Percentiles rank a stretch among this genome's conserved stretches.
Conservation (phyloP, 768 basidiomycete species). For the Suillus sp. region DNA sequence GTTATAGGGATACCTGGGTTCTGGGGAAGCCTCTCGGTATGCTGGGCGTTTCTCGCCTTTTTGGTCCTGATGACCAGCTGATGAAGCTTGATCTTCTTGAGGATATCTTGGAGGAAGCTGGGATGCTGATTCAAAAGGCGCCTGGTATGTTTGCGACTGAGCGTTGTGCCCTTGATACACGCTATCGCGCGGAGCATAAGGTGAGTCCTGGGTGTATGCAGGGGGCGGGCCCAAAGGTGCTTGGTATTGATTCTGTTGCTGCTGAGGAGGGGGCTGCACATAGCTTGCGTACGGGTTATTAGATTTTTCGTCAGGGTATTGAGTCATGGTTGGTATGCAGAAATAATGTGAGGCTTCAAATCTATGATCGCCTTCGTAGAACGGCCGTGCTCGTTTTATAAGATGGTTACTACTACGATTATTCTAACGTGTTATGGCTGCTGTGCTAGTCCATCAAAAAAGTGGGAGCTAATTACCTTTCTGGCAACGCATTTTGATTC, state of each 20-base stretch:
- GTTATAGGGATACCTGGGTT: neutral
- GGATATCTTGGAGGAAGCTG: constrained; percentile 8
- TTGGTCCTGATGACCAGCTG: constrained; percentile 12
- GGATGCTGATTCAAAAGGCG: constrained; percentile 6
- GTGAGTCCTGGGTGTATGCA: constrained; percentile 5
- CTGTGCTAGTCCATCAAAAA: neutral
- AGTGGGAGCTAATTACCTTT: neutral
- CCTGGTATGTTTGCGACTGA: constrained; percentile 14
- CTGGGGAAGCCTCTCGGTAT: neutral
- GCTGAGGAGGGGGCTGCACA: constrained; percentile 14
- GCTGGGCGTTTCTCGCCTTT: constrained; percentile 8
- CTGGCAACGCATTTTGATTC: neutral
- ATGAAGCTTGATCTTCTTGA: constrained; percentile 11
- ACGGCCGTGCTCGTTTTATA: neutral
- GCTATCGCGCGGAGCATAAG: constrained; percentile 17
- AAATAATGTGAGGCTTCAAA: neutral
- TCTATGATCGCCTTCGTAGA: neutral
- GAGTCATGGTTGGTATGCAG: constrained; percentile 19
- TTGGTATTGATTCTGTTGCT: constrained; percentile 12
- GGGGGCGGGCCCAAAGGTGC: constrained; percentile 17
- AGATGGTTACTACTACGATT: neutral
- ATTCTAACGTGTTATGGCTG: neutral
- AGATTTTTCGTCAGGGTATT: constrained; percentile 29
- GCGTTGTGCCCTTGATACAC: constrained; percentile 14
- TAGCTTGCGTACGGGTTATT: constrained; percentile 21